Percentiles rank a stretch among this genome's conserved stretches.
Conservation (phyloP, 2,329 filamentous ascomycete genomes). For the Cladosporium velox region DNA sequence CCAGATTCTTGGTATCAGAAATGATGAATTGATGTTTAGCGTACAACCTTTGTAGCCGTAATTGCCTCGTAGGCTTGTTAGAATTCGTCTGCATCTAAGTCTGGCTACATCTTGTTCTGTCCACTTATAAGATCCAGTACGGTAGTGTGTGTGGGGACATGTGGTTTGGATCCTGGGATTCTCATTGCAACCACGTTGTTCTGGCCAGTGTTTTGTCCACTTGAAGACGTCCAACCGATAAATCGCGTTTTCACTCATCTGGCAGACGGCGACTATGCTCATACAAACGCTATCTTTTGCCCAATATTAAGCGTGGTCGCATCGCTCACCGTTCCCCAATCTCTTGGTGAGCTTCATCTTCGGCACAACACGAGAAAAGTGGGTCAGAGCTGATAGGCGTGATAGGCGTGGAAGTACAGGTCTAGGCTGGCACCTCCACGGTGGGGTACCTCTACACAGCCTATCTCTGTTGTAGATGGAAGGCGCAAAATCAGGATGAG, state of each 20-base stretch:
- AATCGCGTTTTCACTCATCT: neutral
- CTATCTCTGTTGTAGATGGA: neutral
- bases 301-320: neutral
- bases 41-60: neutral
- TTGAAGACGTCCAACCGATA: neutral
- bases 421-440: neutral
- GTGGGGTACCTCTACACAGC: neutral
- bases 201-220: too few species aligned
- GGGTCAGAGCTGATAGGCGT: neutral
- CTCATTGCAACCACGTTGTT: too few species aligned
- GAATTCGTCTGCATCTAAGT: too few species aligned
- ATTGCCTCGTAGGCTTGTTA: neutral
- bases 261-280: neutral
- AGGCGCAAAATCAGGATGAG: neutral
- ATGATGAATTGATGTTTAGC: neutral
- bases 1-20: neutral
- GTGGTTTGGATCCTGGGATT: neutral
- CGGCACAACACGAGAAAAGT: neutral
- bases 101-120: too few species aligned
- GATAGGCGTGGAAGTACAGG: neutral
- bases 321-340: neutral
- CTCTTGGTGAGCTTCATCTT: conserved; percentile 1
- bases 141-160: neutral
- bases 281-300: neutral
- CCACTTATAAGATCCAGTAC: neutral